Evolutionary conservation across 2,329 filamentous ascomycete species (phyloP).

Genomic region (Tolypocladium guangdongense): DNA sequence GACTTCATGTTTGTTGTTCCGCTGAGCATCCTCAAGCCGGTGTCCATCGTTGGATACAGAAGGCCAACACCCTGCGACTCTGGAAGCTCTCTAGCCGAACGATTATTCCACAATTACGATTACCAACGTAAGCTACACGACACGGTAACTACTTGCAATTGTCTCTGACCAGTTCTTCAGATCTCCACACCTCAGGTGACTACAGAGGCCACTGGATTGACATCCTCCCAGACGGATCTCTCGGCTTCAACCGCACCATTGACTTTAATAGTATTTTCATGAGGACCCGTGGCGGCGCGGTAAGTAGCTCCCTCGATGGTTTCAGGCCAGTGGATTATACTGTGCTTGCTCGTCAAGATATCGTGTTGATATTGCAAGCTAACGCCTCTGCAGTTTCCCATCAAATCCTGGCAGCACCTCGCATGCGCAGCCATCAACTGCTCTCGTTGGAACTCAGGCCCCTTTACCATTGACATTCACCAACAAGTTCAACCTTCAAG

Average conservation of each 20-base stretch:
- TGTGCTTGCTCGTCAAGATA: no score
- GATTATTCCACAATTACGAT: conserved; percentile 52
- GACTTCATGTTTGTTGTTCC: conserved; percentile 56
- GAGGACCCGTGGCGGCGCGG: conserved; percentile 38
- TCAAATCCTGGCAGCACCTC: no score
- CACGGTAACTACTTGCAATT: fast-evolving
- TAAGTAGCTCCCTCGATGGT: conserved; percentile 3
- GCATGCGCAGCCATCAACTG: no score
- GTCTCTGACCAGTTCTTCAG: conserved; percentile 6
- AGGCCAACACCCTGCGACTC: conserved; percentile 46
- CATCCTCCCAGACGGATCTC: conserved; percentile 39
- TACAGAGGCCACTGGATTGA: conserved; percentile 55
- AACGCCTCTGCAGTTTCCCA: background rate
- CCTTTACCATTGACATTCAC: no score
- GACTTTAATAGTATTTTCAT: conserved; percentile 44
- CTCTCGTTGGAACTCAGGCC: no score
- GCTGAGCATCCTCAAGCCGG: conserved; percentile 48
- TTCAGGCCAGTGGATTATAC: no score
- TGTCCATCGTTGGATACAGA: conserved; percentile 35
- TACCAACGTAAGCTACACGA: conserved; percentile 30
- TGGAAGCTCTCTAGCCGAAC: conserved; percentile 42
- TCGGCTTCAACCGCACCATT: conserved; percentile 49
- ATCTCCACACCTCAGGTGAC: conserved; percentile 49
- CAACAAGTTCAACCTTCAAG: no score
- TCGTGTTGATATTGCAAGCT: background rate